phyloP scores from a whole-genome alignment of 495 filamentous ascomycete genomes.

The Mycothermus thermophilus region DNA sequence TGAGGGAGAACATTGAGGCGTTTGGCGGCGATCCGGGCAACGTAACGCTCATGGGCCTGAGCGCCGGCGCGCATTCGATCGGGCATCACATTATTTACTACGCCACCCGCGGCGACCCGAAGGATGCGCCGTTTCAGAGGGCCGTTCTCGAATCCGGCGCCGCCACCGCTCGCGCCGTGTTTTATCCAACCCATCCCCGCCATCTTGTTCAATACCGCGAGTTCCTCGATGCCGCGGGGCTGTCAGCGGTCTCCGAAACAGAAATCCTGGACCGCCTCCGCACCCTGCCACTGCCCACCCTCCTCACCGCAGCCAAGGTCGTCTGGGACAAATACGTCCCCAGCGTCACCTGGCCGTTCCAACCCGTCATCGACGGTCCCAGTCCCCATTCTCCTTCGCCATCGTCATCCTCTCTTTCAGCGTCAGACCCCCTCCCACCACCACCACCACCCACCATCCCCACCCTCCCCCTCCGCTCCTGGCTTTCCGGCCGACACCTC shows the following conservation, averaged over 20 bases:
- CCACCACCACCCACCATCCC: constrained; percentile 44
- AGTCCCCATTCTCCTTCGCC: constrained; percentile 9
- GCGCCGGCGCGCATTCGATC: constrained; percentile 57
- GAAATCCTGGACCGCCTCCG: constrained; percentile 40
- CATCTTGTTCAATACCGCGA: constrained; percentile 46
- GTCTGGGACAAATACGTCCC: constrained; percentile 41
- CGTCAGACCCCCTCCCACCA: constrained; percentile 3
- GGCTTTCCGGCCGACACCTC: constrained; percentile 37
- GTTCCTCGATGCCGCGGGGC: constrained; percentile 36
- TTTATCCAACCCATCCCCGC: constrained; percentile 39
- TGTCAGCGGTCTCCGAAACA: constrained; percentile 25
- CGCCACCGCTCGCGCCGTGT: constrained; percentile 45
- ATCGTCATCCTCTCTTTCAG: constrained; percentile 8
- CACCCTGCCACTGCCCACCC: constrained; percentile 27
- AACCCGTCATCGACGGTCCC: constrained; percentile 49
- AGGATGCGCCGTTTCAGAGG: constrained; percentile 46
- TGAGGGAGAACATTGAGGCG: constrained; percentile 41
- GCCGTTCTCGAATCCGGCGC: constrained; percentile 52
- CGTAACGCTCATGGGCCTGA: constrained; percentile 52
- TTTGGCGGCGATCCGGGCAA: constrained; percentile 51
- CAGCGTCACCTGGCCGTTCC: constrained; percentile 51
- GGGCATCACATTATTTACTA: constrained; percentile 51
- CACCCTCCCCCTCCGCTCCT: constrained; percentile 41
- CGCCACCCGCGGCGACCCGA: constrained; percentile 13
- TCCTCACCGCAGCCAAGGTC: constrained; percentile 35